phyloP scores from a whole-genome alignment of 2,329 filamentous ascomycete genomes.

The Fusarium sp. region DNA sequence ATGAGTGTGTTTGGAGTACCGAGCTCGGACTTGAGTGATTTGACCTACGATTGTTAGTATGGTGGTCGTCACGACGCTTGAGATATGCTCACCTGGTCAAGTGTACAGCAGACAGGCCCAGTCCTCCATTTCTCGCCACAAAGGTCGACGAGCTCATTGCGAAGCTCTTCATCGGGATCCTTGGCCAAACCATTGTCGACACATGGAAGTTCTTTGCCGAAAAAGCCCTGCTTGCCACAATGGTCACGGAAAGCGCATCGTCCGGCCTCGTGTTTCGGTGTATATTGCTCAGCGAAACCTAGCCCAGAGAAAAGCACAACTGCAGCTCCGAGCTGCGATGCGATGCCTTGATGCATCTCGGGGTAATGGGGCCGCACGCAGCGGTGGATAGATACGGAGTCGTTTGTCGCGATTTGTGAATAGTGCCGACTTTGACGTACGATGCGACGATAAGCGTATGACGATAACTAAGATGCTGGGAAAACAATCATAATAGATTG shows the following conservation, averaged over 20 bases:
- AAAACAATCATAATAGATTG: conserved; percentile 32
- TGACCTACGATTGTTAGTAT: conserved; percentile 65
- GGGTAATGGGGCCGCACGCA: conserved; percentile 34
- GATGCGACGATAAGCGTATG: conserved; percentile 28
- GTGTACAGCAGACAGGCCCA: conserved; percentile 84
- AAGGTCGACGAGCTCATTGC: conserved; percentile 82
- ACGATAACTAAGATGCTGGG: conserved; percentile 12
- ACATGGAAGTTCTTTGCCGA: conserved; percentile 90
- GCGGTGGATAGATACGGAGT: conserved; percentile 29
- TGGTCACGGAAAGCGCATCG: conserved; percentile 91
- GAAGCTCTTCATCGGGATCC: conserved; percentile 76
- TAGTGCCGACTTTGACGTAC: conserved; percentile 25
- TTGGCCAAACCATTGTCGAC: conserved; percentile 88
- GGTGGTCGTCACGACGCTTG: conserved; percentile 19
- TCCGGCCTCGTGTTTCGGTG: conserved; percentile 81
- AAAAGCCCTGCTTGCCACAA: conserved; percentile 91
- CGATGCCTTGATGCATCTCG: conserved; percentile 50
- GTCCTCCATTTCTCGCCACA: conserved; percentile 90
- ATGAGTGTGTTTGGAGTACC: conserved; percentile 90
- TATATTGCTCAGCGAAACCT: conserved; percentile 50
- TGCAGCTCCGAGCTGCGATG: conserved; percentile 48
- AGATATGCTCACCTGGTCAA: conserved; percentile 72
- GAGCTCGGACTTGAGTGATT: conserved; percentile 83
- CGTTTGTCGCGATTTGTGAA: conserved; percentile 28
- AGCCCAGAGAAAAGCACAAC: conserved; percentile 46